Evolutionary conservation across 2,329 filamentous ascomycete species (phyloP).

Genomic region (Colletotrichum truncatum): DNA sequence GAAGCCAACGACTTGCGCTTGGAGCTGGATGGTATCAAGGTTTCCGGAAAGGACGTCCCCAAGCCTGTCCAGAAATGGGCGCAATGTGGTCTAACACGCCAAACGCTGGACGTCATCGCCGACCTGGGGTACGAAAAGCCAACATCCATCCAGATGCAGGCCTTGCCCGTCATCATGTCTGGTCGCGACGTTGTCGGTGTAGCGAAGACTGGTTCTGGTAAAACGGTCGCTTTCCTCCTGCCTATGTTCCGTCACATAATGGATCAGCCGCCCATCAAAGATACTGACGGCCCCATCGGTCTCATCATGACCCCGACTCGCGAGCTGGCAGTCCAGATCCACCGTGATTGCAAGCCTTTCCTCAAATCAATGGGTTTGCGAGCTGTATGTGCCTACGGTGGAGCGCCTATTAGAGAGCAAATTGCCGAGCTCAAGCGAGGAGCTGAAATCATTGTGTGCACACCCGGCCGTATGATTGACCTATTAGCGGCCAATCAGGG

Average conservation of each 20-base stretch:
- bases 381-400: constrained; percentile 92
- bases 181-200: constrained; percentile 95
- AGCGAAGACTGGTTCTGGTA: constrained; percentile 96
- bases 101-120: constrained; percentile 86
- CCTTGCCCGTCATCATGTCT: constrained; percentile 94
- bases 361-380: constrained; percentile 85
- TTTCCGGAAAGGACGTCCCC: constrained; percentile 86
- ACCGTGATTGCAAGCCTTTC: constrained; percentile 94
- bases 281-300: constrained; percentile 86
- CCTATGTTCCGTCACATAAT: constrained; percentile 99
- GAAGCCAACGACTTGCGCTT: constrained; percentile 84
- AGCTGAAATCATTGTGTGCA: constrained; percentile 94
- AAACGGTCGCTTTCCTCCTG: constrained; percentile 93
- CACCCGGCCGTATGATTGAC: constrained; percentile 95
- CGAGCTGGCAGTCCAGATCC: constrained; percentile 93
- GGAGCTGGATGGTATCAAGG: constrained; percentile 95
- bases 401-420: constrained; percentile 95
- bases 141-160: constrained; percentile 94
- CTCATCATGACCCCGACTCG: constrained; percentile 94
- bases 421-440: constrained; percentile 96
- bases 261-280: constrained; percentile 84
- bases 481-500: constrained; percentile 91
- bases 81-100: constrained; percentile 88
- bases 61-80: constrained; percentile 97
- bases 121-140: constrained; percentile 86